A percentile compares a stretch with the other conserved stretches of the same genome.
phyloP scores from a whole-genome alignment of 2,329 filamentous ascomycete genomes.

The Verticillium dahliae region DNA sequence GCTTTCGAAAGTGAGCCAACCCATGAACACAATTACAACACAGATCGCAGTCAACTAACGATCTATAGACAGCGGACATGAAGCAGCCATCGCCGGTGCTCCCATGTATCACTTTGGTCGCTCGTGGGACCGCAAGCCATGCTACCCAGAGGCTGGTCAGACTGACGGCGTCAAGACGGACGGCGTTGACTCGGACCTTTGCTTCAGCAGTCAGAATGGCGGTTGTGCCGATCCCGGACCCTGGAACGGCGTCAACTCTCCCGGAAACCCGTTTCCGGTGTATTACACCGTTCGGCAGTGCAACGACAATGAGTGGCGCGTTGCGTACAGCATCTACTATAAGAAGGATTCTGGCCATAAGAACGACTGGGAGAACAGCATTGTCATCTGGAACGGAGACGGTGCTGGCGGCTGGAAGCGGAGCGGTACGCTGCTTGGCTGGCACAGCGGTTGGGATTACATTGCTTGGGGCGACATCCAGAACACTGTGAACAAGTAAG shows the following conservation, averaged over 20 bases:
- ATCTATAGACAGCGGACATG: neutral
- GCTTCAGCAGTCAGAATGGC: conserved; percentile 8
- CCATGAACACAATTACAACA: neutral
- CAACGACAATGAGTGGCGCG: conserved; percentile 12
- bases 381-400: conserved; percentile 12
- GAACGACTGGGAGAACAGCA: conserved; percentile 16
- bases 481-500: conserved; percentile 14
- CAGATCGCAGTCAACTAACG: neutral
- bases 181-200: conserved; percentile 11
- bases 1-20: neutral
- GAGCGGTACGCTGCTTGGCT: conserved; percentile 6
- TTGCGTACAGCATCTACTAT: conserved; percentile 17
- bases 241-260: conserved; percentile 10
- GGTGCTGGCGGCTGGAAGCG: conserved; percentile 8
- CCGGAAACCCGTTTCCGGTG: conserved; percentile 11
- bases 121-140: neutral
- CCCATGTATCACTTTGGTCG: neutral
- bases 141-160: neutral
- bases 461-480: conserved; percentile 14
- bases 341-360: conserved; percentile 17
- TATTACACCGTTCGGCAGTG: conserved; percentile 12
- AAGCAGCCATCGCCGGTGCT: neutral
- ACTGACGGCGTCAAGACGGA: conserved; percentile 6
- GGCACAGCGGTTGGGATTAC: conserved; percentile 1
- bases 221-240: conserved; percentile 8